phyloP scores from a whole-genome alignment of 495 filamentous ascomycete genomes.

The Podospora tetraspora region DNA sequence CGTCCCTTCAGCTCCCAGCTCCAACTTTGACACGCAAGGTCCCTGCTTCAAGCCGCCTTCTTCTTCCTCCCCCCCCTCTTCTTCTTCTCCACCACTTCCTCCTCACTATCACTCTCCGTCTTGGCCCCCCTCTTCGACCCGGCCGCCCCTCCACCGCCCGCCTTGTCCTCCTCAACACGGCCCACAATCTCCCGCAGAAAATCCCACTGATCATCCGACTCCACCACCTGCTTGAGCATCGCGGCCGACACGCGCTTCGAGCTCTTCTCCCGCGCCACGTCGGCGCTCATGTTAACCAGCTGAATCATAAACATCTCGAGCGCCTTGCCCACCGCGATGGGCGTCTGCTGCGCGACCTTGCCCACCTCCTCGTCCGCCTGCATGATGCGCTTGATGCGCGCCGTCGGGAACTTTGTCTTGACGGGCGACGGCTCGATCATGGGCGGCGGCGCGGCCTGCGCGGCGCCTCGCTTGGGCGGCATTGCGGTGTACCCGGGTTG shows the following conservation, averaged over 20 bases:
- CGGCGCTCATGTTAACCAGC: constrained; percentile 79
- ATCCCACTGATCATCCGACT: constrained; percentile 82
- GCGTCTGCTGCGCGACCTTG: constrained; percentile 95
- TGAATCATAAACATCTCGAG: constrained; percentile 96
- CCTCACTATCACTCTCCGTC: constrained; percentile 42
- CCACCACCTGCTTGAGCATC: constrained; percentile 86
- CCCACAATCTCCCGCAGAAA: constrained; percentile 88
- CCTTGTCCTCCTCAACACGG: constrained; percentile 62
- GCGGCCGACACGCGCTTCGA: constrained; percentile 84
- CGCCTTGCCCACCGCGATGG: constrained; percentile 90
- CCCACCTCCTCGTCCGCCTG: constrained; percentile 98
- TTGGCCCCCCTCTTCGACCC: constrained; percentile 21
- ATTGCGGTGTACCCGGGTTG: constrained; percentile 23
- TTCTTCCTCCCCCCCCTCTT: constrained; percentile 42
- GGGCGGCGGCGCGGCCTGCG: constrained; percentile 19
- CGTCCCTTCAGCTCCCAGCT: background rate
- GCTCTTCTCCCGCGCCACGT: constrained; percentile 71
- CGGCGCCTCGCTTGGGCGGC: constrained; percentile 41
- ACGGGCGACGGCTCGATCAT: constrained; percentile 60
- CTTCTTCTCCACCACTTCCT: constrained; percentile 39
- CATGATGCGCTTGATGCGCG: constrained; percentile 98
- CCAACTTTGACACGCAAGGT: background rate
- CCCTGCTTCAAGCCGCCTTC: constrained; percentile 26
- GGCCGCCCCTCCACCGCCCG: constrained; percentile 18
- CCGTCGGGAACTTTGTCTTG: constrained; percentile 94